A percentile compares a stretch with the other conserved stretches of the same genome.
Conservation (phyloP, 2,329 filamentous ascomycete genomes). For the Colletotrichum cuscutae region DNA sequence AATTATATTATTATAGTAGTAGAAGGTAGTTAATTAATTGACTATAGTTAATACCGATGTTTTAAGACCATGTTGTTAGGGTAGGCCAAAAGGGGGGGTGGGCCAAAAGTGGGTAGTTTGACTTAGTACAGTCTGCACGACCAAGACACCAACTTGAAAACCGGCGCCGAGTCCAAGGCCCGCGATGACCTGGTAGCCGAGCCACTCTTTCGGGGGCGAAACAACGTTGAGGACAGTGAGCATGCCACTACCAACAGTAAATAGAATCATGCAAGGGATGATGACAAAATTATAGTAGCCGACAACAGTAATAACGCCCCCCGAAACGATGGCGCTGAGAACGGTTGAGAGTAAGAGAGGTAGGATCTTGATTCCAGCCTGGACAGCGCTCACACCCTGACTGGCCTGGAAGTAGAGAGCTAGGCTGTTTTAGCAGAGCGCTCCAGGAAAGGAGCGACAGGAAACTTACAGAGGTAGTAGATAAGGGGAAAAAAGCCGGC, state of each 20-base stretch:
- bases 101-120: too few species aligned
- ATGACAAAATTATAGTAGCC: slow-evolving; percentile 56
- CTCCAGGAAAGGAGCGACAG: neutral
- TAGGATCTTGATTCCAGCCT: slow-evolving; percentile 65
- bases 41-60: too few species aligned
- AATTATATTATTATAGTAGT: too few species aligned
- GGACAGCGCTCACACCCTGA: slow-evolving; percentile 59
- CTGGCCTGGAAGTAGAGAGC: slow-evolving; percentile 66
- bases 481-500: slow-evolving; percentile 63
- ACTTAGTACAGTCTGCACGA: slow-evolving; percentile 65
- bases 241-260: slow-evolving; percentile 61
- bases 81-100: too few species aligned
- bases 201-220: slow-evolving; percentile 61
- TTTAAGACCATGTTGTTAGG: too few species aligned
- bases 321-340: slow-evolving; percentile 56
- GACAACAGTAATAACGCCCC: slow-evolving; percentile 52
- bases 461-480: slow-evolving; percentile 60
- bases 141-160: slow-evolving; percentile 59
- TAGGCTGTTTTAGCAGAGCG: slow-evolving; percentile 35
- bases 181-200: slow-evolving; percentile 66
- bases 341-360: slow-evolving; percentile 62
- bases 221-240: slow-evolving; percentile 62
- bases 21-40: too few species aligned
- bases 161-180: slow-evolving; percentile 63
- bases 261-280: slow-evolving; percentile 53